These are phyloP conservation scores for Carnegiea gigantea DNA, from an alignment of 179 eudicot species.

Conservation along the genomic window DNA sequence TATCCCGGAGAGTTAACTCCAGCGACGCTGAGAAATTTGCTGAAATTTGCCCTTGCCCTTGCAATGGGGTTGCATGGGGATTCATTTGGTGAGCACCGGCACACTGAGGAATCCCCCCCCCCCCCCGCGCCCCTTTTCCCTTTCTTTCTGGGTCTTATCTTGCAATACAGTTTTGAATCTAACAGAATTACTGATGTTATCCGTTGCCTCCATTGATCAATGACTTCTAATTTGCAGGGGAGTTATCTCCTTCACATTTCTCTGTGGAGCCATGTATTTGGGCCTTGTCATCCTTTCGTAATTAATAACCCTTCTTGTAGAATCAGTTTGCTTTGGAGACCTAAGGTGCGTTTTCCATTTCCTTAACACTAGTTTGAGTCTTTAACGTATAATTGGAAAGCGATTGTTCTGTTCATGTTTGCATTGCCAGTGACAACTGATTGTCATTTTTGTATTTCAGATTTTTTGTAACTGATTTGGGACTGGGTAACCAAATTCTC, in stretches of 20 bases:
- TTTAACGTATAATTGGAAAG: neutral
- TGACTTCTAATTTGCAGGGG: constrained; percentile 55
- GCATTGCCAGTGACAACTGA: neutral
- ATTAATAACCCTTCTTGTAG: constrained; percentile 18
- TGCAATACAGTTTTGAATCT: neutral
- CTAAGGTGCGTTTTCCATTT: constrained; percentile 21
- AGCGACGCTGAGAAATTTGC: constrained; percentile 99
- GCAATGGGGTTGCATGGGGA: constrained; percentile 94
- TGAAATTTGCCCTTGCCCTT: constrained; percentile 93
- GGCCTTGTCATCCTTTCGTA: constrained; percentile 88
- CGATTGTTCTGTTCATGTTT: neutral
- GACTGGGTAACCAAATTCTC: neutral
- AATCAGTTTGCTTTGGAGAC: neutral
- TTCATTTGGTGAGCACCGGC: constrained; percentile 45
- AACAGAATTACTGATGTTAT: neutral
- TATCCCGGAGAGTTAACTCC: constrained; percentile 86
- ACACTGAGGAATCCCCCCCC: no score
- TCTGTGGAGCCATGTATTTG: constrained; percentile 75
- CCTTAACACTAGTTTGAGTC: neutral
- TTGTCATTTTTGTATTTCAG: constrained; percentile 17
- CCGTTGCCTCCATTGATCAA: neutral
- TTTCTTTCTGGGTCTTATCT: no score
- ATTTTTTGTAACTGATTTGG: constrained; percentile 10
- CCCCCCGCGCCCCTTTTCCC: neutral
- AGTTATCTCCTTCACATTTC: constrained; percentile 69